A percentile compares a stretch with the other conserved stretches of the same genome.
Conservation (phyloP, 164 flowering plant genomes). For the Houttuynia cordata region DNA sequence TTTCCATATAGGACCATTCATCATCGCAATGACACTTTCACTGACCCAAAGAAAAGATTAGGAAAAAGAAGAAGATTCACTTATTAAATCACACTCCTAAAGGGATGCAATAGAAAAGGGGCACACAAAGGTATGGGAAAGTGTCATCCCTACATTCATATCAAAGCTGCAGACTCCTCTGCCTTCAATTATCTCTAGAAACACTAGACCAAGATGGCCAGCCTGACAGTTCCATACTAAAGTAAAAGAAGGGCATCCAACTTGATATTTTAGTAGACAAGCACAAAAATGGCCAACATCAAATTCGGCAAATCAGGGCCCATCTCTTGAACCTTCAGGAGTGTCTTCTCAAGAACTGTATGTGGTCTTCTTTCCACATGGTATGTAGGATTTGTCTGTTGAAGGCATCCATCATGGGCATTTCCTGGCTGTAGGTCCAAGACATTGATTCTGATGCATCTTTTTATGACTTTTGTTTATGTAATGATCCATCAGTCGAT, state of each 20-base stretch:
- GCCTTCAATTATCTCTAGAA: conserved; percentile 14
- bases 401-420: conserved; percentile 33
- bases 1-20: too few species aligned
- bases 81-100: not conserved
- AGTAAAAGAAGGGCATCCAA: conserved; percentile 1
- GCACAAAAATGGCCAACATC: not conserved
- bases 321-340: conserved; percentile 15
- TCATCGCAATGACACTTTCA: too few species aligned
- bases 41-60: not conserved
- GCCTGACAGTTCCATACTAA: conserved; percentile 39
- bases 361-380: conserved; percentile 12
- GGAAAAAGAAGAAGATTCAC: not conserved
- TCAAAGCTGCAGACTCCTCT: conserved; percentile 20
- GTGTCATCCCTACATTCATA: conserved; percentile 12
- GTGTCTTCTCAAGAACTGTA: conserved; percentile 19
- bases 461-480: conserved; percentile 1
- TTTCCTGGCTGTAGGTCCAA: conserved; percentile 18
- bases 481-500: too few species aligned
- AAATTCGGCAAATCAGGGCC: conserved; percentile 25
- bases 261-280: not conserved
- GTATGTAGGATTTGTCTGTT: conserved; percentile 6
- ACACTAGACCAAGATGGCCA: conserved; percentile 32
- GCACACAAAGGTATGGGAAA: conserved; percentile 7
- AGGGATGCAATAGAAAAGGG: conserved; percentile 1
- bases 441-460: conserved; percentile 8